Evolutionary conservation across 1,284 basidiomycete genomes (phyloP).

Genomic region (Heliocybe sulcata): DNA sequence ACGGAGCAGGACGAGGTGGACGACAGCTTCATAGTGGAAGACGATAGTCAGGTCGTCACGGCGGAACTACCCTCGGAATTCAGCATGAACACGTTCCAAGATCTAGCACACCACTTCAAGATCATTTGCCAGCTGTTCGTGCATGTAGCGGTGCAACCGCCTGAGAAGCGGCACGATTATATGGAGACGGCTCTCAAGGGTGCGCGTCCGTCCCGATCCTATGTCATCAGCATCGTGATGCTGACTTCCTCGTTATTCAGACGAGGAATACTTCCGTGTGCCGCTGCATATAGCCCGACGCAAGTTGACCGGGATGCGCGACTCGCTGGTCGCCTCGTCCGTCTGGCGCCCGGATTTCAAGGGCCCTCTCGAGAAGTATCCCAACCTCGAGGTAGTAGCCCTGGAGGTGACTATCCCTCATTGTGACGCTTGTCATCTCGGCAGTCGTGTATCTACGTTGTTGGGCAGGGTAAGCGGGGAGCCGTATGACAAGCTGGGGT

Average conservation of each 20-base stretch:
- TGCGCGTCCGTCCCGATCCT: constrained; percentile 35
- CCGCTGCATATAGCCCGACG: constrained; percentile 56
- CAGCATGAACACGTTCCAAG: constrained; percentile 71
- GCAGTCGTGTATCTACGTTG: constrained; percentile 57
- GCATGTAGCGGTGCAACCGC: constrained; percentile 60
- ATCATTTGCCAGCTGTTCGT: constrained; percentile 83
- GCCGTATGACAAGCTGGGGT: constrained; percentile 54
- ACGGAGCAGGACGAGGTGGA: too few relatives aligned
- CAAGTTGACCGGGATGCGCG: constrained; percentile 58
- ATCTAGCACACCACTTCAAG: constrained; percentile 72
- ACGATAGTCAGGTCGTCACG: constrained; percentile 37
- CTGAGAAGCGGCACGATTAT: constrained; percentile 42
- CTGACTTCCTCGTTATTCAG: constrained; percentile 20
- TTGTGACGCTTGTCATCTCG: constrained; percentile 78
- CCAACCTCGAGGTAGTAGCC: constrained; percentile 43
- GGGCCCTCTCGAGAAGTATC: constrained; percentile 55
- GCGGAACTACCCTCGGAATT: constrained; percentile 64
- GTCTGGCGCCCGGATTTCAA: constrained; percentile 73
- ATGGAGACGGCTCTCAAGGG: constrained; percentile 49
- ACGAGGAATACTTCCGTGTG: constrained; percentile 65
- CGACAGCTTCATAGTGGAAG: constrained; percentile 67
- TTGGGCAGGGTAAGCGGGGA: constrained; percentile 48
- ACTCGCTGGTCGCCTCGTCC: constrained; percentile 71
- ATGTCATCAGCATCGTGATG: constrained; percentile 4
- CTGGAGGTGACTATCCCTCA: constrained; percentile 51